Evolutionary conservation across 2,329 filamentous ascomycete genomes (phyloP), one percentile per base, ranked within the genome.

Genomic region (Clathrospora elynae): DNA sequence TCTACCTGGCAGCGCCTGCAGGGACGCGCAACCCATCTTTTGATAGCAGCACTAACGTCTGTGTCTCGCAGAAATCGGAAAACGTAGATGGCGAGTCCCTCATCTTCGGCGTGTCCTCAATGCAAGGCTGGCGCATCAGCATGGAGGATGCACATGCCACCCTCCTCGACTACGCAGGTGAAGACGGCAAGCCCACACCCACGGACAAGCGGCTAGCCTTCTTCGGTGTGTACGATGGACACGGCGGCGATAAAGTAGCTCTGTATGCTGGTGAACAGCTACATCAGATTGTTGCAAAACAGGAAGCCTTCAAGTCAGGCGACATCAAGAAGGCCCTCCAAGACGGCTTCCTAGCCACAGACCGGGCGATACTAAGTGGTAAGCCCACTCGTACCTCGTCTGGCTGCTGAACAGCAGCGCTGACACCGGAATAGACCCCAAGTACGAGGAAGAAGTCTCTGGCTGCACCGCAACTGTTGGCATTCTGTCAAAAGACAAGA

Each of bases 101-200:
- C 70, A 75, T 93, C 70, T 99, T 88, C 73, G 93, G 93, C 68
- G 85, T 97, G 57, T 99, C 93, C 57, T 90, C 90, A 74, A 99
- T 99, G 93, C 93, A 99, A 76, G 93, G 93, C 78, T 99, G 93
- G 93, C 88, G 93, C 77, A 97, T 99, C 76, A 96, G 89, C 78
- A 99, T 99, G 93, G 93, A 99, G 73, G 93, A 99, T 71, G 85
- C 93, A 53, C 93, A 99, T 76, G 89, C 88, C 50, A 82, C 88
- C 42, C 77, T 97, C 37, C 87, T 99, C 69, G 89, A 97, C 73
- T 83, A 97, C 49, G 76, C 78, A 49, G 75, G 75, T 60, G 73
- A 73, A 23, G 70, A 66, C 46, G 74, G 78, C 51, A 77, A 80
- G 54, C 60, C 86, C 60, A 83, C 83, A 41, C 78, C 82, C 36